Base-by-base conservation (phyloP, 1,284 basidiomycete species). In the Cystobasidium sp. region DNA sequence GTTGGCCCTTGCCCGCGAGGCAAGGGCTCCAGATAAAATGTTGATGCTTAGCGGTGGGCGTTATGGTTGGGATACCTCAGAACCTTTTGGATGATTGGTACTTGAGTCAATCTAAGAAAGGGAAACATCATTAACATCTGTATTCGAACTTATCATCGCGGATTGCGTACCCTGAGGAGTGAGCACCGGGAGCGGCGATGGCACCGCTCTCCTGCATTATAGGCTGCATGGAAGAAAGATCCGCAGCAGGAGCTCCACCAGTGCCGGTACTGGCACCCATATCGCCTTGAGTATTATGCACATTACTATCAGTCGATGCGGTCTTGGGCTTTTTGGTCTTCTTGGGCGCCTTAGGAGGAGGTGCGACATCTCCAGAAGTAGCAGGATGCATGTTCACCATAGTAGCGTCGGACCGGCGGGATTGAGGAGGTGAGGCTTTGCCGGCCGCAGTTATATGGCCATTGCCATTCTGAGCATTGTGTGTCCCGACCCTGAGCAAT, bases 131-230 rank as follows among this genome's bases (percentile, higher is more conserved):
- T 55, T 9, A 18, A 47, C 18, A 18, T 20, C 51, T 7, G 51
- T 52, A 18, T 52, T 20, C 46, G 18, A 47, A 47, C 18, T 47
- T 18, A 8, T 18, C 51, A 7, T 18, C 16, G 9, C n/a, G 16
- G 12, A 41, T 16, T 24, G 6, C 56, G 39, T n/a, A 58, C 56
- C 56, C 56, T 16, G 56, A n/a, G 6, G 9, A 41, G 22, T 63
- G 61, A 16, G 44, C 61, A 14, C 61, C 61, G 1, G 61, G 61
- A 7, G 61, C 61, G 31, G 43, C 18, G 14, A 51, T 47, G 18
- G 37, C 43, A 12, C 61, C 61, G 20, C 61, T 63, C 16, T 63
- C 61, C 37, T 63, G 61, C 43, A 49, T 49, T n/a, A 43, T 44
- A 0, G 61, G 61, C 44, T 63, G 61, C 61, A 63, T 63, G 20